Evolutionary conservation across 306 rosid species (phyloP), one percentile per base, ranked within the genome.

Genomic region (Mimosa pudica): DNA sequence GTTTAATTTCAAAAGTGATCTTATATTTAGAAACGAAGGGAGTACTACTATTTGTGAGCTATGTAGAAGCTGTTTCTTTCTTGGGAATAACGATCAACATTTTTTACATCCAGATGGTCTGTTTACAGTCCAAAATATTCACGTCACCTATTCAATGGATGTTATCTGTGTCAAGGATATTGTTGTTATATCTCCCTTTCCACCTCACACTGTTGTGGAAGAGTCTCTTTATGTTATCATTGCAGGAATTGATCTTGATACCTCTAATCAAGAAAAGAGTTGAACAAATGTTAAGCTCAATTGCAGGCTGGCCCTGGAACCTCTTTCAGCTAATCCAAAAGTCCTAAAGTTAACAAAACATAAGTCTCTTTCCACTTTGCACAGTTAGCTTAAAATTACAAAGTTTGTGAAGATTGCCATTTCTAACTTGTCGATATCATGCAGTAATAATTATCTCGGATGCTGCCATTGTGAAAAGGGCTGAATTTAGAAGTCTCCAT

Each of bases 361-460:
- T 24, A 24, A 2, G 67, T 35, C 45, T 35, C 35, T 64, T 64
- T 13, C 36, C 17, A 48, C 65, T 47, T n/a, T 55, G 1, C 30
- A 3, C 36, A 33, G 45, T 11, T 84, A 67, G n/a, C 63, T 24
- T 24, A 24, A 24, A 24, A 24, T 24, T 66, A 14, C 60, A 13
- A 38, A n/a, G 45, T 55, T 69, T 33, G 36, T 57, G 20, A 58
- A 52, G 72, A 71, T 70, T 77, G 44, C 2, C 20, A 11, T 58
- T 70, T 65, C 76, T 82, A 13, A 55, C 46, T 46, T 30, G 10
- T 8, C 24, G 73, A 18, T 72, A 63, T 10, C 82, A 30, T 82
- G 83, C 91, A 91, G 97, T 87, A 91, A 93, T 76, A 46, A 83
- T 42, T 85, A 94, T 45, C 87, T 87, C 75, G 96, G 90, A 81